Percentiles rank a stretch among this genome's conserved stretches.
Evolutionary conservation across 192 early-diverging fungal genomes (phyloP).

Genomic region (Coemansia sp.): DNA sequence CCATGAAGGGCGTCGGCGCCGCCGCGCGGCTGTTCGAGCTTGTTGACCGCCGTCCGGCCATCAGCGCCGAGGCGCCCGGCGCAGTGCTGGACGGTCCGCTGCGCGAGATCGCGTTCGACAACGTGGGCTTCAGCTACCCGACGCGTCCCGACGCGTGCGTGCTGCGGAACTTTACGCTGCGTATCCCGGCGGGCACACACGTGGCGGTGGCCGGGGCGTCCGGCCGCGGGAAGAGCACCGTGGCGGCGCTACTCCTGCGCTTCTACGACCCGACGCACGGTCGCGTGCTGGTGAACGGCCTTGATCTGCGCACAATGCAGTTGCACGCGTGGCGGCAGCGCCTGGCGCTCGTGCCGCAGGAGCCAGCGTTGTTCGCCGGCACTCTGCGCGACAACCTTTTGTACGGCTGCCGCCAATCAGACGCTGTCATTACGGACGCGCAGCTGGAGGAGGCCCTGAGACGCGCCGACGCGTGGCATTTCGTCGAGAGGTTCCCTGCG

Average conservation of each 20-base stretch:
- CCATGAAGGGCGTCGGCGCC: constrained; percentile 70
- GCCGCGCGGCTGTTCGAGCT: constrained; percentile 60
- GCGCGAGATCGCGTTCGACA: constrained; percentile 58
- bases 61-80: constrained; percentile 30
- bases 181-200: constrained; percentile 55
- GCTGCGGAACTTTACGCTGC: constrained; percentile 56
- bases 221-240: constrained; percentile 69
- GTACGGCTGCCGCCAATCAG: constrained; percentile 61
- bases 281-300: constrained; percentile 58
- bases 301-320: constrained; percentile 56
- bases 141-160: constrained; percentile 57
- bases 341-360: constrained; percentile 68
- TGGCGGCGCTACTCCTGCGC: constrained; percentile 62
- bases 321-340: constrained; percentile 60
- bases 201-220: constrained; percentile 55
- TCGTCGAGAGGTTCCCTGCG: constrained; percentile 67
- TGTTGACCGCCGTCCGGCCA: constrained; percentile 50
- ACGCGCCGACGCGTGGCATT: constrained; percentile 53
- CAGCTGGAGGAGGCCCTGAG: constrained; percentile 59
- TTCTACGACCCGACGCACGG: constrained; percentile 69
- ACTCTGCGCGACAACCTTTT: constrained; percentile 72
- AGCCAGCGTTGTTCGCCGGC: constrained; percentile 68
- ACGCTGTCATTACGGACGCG: constrained; percentile 64
- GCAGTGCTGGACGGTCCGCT: constrained; percentile 14
- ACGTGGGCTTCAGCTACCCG: constrained; percentile 66